Percentiles rank a stretch among this genome's conserved stretches.
These are phyloP conservation scores for Sphagnum tenellum DNA, from an alignment of 225 moss, liverwort and hornwort species.

Conservation along the genomic window DNA sequence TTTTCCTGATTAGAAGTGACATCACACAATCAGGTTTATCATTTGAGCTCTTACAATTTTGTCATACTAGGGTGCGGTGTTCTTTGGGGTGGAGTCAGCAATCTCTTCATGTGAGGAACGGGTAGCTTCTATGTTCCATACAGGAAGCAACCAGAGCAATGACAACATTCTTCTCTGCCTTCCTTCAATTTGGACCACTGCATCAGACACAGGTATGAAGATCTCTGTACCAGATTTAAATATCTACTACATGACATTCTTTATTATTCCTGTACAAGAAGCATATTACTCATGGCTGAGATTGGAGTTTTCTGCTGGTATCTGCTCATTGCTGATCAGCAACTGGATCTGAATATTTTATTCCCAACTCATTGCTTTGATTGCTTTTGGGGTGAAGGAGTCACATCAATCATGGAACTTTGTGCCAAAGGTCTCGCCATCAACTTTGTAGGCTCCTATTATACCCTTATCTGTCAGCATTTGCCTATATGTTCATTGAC, in stretches of 20 bases:
- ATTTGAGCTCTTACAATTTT: no score
- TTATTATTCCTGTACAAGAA: neutral
- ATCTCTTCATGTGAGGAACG: no score
- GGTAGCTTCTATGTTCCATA: no score
- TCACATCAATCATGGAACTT: slow-evolving; percentile 22
- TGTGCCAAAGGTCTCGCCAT: slow-evolving; percentile 53
- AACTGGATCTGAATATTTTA: neutral
- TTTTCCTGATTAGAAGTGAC: no score
- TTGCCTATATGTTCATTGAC: neutral
- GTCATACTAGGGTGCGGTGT: no score
- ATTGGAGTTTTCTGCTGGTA: neutral
- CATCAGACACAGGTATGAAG: no score
- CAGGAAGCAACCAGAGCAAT: no score
- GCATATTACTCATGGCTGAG: neutral
- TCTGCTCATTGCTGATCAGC: neutral
- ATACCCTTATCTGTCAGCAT: slow-evolving; percentile 2
- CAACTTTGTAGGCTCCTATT: slow-evolving; percentile 49
- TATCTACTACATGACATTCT: neutral
- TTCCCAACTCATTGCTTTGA: neutral
- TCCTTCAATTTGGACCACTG: no score
- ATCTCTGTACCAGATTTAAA: no score
- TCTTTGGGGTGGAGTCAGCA: no score
- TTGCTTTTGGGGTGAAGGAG: slow-evolving; percentile 25
- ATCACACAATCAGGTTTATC: no score
- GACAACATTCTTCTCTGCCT: no score